Conservation (phyloP, 1,139 yeast species). For the Torulaspora globosa region DNA sequence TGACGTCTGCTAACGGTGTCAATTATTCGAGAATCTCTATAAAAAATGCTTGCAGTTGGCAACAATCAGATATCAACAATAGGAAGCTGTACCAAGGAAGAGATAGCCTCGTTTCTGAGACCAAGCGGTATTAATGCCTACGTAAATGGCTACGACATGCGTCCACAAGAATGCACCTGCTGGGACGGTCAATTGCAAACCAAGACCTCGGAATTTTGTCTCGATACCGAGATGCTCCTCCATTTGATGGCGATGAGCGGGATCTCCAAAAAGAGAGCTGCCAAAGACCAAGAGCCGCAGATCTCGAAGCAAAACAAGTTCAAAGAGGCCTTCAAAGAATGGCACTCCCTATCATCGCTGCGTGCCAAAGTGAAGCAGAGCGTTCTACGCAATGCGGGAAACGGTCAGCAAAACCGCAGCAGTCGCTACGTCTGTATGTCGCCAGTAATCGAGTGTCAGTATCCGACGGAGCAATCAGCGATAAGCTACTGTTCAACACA, state of each 20-base stretch:
- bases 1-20: not conserved
- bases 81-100: slow-evolving; percentile 3
- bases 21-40: not conserved
- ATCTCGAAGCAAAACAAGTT: not conserved
- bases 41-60: not conserved
- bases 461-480: slow-evolving; percentile 8
- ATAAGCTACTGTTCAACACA: slow-evolving; percentile 6
- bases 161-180: slow-evolving; percentile 3
- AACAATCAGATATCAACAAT: slow-evolving; percentile 1
- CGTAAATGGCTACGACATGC: not conserved
- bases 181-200: slow-evolving; percentile 6
- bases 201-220: slow-evolving; percentile 10
- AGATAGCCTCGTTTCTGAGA: slow-evolving; percentile 4
- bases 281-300: not conserved
- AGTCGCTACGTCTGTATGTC: not conserved
- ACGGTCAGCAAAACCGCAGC: not conserved
- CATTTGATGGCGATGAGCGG: slow-evolving; percentile 7
- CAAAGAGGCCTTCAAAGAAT: not conserved
- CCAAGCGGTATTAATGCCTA: not conserved
- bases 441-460: not conserved
- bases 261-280: not conserved
- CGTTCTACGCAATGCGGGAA: not conserved
- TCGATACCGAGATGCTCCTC: slow-evolving; percentile 11
- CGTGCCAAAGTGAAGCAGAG: slow-evolving; percentile 7
- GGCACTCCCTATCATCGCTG: slow-evolving; percentile 4